A percentile compares a stretch with the other conserved stretches of the same genome.
These are phyloP conservation scores for Acacia pycnantha DNA, from an alignment of 331 rosid species.

Conservation along the genomic window DNA sequence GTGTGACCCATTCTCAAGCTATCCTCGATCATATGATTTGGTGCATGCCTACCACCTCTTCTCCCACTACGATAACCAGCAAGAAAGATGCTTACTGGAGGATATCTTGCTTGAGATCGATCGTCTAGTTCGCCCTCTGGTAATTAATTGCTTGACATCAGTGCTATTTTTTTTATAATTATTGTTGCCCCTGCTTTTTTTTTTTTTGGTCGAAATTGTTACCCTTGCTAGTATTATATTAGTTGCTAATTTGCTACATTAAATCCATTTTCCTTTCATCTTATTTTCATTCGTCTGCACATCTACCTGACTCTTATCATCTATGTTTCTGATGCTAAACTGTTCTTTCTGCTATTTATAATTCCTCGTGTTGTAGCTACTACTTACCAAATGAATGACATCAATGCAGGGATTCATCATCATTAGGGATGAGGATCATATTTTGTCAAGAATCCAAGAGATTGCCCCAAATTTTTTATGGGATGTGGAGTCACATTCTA, in stretches of 20 bases:
- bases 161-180: background rate
- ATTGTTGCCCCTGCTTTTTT: background rate
- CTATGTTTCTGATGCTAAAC: background rate
- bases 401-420: conserved; percentile 58
- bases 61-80: conserved; percentile 44
- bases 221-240: background rate
- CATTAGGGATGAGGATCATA: conserved; percentile 47
- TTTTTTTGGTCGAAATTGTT: too few relatives aligned
- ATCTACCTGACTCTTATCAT: background rate
- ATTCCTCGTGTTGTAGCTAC: background rate
- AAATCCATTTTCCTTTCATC: background rate
- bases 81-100: conserved; percentile 49
- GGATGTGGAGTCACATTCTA: conserved; percentile 48
- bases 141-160: conserved; percentile 23
- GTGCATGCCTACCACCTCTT: conserved; percentile 58
- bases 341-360: background rate
- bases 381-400: background rate
- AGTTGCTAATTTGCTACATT: background rate
- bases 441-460: conserved; percentile 47
- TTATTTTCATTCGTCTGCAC: background rate
- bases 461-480: conserved; percentile 53
- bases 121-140: conserved; percentile 64
- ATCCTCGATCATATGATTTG: conserved; percentile 66
- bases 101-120: conserved; percentile 73
- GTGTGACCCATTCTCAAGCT: conserved; percentile 67